These are phyloP conservation scores for Microdochium bolleyi DNA, from an alignment of 2,329 filamentous ascomycete species.

Conservation along the genomic window DNA sequence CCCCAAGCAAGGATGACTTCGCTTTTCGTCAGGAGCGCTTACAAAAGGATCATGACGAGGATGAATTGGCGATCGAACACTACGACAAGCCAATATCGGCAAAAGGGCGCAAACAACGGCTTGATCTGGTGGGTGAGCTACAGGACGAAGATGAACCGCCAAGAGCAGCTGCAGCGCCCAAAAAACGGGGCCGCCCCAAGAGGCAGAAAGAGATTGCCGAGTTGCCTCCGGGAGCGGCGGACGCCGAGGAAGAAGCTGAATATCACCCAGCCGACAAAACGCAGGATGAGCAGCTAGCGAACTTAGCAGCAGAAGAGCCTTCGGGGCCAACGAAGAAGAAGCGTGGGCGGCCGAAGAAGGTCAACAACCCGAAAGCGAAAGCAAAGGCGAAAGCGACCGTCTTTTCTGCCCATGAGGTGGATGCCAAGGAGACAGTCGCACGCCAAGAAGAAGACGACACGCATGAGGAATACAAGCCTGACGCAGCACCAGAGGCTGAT, in stretches of 20 bases:
- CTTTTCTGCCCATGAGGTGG: not conserved
- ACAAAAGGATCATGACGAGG: not conserved
- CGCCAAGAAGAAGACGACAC: slow-evolving; percentile 1
- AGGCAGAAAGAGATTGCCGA: not conserved
- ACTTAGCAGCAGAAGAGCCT: not conserved
- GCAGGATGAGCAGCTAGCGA: not conserved
- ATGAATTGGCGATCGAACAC: not conserved
- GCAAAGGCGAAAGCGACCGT: slow-evolving; percentile 9
- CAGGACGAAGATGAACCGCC: not conserved
- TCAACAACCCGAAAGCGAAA: no score
- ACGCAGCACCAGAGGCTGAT: not conserved
- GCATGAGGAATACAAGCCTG: slow-evolving; percentile 3
- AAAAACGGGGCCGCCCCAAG: not conserved
- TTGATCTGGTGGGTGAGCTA: not conserved
- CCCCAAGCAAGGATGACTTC: not conserved
- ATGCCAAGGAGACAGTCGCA: slow-evolving; percentile 1
- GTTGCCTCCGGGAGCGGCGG: not conserved
- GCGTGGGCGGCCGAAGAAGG: slow-evolving; percentile 19
- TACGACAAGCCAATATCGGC: not conserved
- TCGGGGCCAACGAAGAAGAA: slow-evolving; percentile 19
- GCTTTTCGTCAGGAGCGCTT: not conserved
- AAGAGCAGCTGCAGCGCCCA: not conserved
- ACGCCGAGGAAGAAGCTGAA: not conserved
- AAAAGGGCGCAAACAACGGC: not conserved
- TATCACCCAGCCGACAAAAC: not conserved